Base-by-base conservation (phyloP, 371 early-diverging fungal genomes). In the Mortierella sp. region DNA sequence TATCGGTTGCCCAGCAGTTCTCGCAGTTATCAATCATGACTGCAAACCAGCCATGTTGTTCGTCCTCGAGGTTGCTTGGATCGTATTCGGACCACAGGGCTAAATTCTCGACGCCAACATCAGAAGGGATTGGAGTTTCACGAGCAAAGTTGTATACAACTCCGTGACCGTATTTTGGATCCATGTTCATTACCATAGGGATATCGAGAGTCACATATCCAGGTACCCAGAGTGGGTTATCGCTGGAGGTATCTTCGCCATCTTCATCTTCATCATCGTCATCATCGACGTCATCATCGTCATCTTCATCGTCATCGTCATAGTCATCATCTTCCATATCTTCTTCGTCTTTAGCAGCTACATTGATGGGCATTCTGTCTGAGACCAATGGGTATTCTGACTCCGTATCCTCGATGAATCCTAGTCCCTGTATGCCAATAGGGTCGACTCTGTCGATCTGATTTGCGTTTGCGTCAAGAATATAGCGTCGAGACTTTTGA, bases 61-160 rank as follows among this genome's bases (percentile, higher is more conserved):
- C 79, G 29, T 79, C 70, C 9, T 53, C 23, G 0, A 47, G 10
- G 32, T 66, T 51, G n/a, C n/a, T 17, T 0, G 60, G 66, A 29
- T 73, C 66, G 53, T 66, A 47, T 12, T 73, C 67, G 8, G 80
- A 79, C 68, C 59, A 66, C 6, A 79, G 51, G 1, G 74, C 74
- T 34, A 79, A 2, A 61, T 79, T 79, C 64, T 79, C 75, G 40
- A 74, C 42, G 5, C 75, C 80, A 26, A 79, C 66, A 59, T 79
- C 79, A 2, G 66, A 37, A 1, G 79, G 74, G 42, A 79, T 72
- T 19, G 43, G 56, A 7, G 56, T 53, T 26, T 64, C 61, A 40
- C 74, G 73, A 28, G 66, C 43, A 35, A 74, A 74, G 61, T 74
- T 73, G 65, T 74, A 78, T 32, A 79, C 70, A 43, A 51, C 15